These are phyloP conservation scores for Tarenaya hassleriana DNA, from an alignment of 345 rosid species.

Conservation along the genomic window DNA sequence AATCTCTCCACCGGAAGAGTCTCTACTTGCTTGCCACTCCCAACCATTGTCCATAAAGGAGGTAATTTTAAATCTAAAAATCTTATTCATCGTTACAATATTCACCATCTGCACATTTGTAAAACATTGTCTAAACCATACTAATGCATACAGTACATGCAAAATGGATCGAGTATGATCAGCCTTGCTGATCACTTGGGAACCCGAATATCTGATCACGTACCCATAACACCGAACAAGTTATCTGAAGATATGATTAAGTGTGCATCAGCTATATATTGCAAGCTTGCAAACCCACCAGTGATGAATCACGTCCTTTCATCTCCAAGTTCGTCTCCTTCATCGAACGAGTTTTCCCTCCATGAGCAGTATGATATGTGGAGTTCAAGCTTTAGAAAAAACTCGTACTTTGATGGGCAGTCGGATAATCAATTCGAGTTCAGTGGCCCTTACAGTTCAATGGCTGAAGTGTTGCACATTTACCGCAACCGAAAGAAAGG, in stretches of 20 bases:
- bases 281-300: slow-evolving; percentile 89
- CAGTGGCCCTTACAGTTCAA: slow-evolving; percentile 93
- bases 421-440: slow-evolving; percentile 58
- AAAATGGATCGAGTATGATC: slow-evolving; percentile 52
- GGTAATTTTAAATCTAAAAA: no score
- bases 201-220: slow-evolving; percentile 73
- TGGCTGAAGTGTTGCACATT: slow-evolving; percentile 83
- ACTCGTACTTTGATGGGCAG: slow-evolving; percentile 54
- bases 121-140: no score
- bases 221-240: slow-evolving; percentile 78
- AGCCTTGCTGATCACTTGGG: slow-evolving; percentile 95
- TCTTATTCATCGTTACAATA: no score
- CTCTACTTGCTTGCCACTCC: slow-evolving; percentile 65
- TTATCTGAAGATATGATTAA: slow-evolving; percentile 90
- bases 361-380: slow-evolving; percentile 69
- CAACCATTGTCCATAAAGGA: slow-evolving; percentile 55
- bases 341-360: slow-evolving; percentile 75
- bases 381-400: slow-evolving; percentile 86
- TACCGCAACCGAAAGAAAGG: slow-evolving; percentile 63
- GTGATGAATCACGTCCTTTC: slow-evolving; percentile 56
- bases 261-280: slow-evolving; percentile 73
- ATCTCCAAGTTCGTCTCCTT: slow-evolving; percentile 79
- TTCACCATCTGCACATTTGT: no score
- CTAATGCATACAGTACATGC: slow-evolving; percentile 51
- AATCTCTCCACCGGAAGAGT: slow-evolving; percentile 46